phyloP scores from a whole-genome alignment of 345 rosid genomes.

The Gossypium ekmanianum region DNA sequence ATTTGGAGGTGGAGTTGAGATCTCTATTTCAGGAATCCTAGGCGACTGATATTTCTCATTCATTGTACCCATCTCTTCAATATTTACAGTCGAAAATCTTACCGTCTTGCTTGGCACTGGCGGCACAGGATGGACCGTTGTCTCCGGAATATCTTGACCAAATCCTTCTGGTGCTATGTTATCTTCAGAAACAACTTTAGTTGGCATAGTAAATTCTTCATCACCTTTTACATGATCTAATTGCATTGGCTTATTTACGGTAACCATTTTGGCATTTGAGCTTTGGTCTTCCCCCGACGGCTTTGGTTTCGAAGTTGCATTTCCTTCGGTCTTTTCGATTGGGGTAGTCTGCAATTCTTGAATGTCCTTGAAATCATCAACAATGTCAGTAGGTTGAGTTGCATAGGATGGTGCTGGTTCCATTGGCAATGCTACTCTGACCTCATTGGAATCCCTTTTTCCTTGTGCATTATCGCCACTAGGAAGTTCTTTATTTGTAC shows the following conservation, averaged over 20 bases:
- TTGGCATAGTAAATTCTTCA: conserved; percentile 26
- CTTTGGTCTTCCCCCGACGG: conserved; percentile 18
- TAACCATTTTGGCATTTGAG: conserved; percentile 12
- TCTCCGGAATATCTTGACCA: conserved; percentile 27
- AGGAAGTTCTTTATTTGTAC: conserved; percentile 22
- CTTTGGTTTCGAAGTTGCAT: conserved; percentile 19
- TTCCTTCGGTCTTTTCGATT: conserved; percentile 31
- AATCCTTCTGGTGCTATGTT: conserved; percentile 22
- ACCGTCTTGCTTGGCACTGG: conserved; percentile 35
- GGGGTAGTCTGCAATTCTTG: conserved; percentile 46
- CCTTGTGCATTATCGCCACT: conserved; percentile 33
- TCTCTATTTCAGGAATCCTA: conserved; percentile 49
- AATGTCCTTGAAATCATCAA: conserved; percentile 59
- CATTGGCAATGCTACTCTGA: conserved; percentile 18
- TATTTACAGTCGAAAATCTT: conserved; percentile 30
- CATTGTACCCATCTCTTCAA: conserved; percentile 22
- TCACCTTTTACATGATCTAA: conserved; percentile 20
- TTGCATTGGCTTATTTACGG: conserved; percentile 16
- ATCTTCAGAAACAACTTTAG: conserved; percentile 31
- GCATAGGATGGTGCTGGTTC: conserved; percentile 25
- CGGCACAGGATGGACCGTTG: conserved; percentile 25
- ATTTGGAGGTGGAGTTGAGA: conserved; percentile 59
- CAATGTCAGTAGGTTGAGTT: conserved; percentile 24
- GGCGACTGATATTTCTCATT: conserved; percentile 29
- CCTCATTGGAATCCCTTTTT: conserved; percentile 38